phyloP scores from a whole-genome alignment of 2,329 filamentous ascomycete genomes.

The Didymella exigua region DNA sequence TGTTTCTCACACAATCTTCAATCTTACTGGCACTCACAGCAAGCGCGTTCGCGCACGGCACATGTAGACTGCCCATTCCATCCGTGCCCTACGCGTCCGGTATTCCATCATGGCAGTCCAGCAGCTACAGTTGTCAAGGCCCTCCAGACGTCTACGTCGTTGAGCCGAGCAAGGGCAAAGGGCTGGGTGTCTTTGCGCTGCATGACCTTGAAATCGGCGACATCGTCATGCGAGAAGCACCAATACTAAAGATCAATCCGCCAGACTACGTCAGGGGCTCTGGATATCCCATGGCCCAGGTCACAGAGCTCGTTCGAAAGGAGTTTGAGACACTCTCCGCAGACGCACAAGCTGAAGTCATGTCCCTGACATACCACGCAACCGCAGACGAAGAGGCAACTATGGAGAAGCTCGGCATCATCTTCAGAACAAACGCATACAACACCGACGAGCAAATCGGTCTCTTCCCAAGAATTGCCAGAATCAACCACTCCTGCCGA shows the following conservation, averaged over 20 bases:
- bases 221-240: slow-evolving; percentile 49
- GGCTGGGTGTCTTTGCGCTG: slow-evolving; percentile 51
- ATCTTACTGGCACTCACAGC: not conserved
- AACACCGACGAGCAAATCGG: slow-evolving; percentile 45
- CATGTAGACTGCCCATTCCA: slow-evolving; percentile 18
- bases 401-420: slow-evolving; percentile 34
- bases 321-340: slow-evolving; percentile 34
- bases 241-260: slow-evolving; percentile 43
- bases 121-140: slow-evolving; percentile 30
- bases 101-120: slow-evolving; percentile 22
- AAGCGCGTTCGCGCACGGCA: slow-evolving; percentile 6
- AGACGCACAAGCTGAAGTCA: slow-evolving; percentile 29
- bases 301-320: slow-evolving; percentile 28
- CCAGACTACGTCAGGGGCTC: slow-evolving; percentile 34
- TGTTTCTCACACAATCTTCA: not conserved
- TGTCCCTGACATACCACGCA: slow-evolving; percentile 37
- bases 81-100: slow-evolving; percentile 9
- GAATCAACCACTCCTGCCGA: slow-evolving; percentile 47
- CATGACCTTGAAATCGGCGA: slow-evolving; percentile 47
- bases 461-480: slow-evolving; percentile 44
- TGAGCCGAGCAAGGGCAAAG: slow-evolving; percentile 46
- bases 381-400: slow-evolving; percentile 22
- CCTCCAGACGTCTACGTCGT: slow-evolving; percentile 38
- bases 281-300: slow-evolving; percentile 33
- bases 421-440: slow-evolving; percentile 47